Evolutionary conservation across 768 basidiomycete genomes (phyloP).

Genomic region (Butyriboletus loyo): DNA sequence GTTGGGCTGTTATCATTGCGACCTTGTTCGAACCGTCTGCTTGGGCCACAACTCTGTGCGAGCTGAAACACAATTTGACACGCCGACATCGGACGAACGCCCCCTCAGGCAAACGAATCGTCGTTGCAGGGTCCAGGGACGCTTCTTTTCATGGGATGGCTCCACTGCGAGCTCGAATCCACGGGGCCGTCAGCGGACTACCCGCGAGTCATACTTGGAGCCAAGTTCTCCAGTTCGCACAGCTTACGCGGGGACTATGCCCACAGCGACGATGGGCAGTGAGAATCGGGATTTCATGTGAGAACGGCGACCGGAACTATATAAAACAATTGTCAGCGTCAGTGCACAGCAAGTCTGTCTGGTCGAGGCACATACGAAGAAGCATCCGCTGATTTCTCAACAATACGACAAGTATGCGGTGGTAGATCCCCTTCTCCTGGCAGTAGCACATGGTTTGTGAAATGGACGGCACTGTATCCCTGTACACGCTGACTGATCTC

Average conservation of each 20-base stretch:
- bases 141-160: neutral
- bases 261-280: conserved; percentile 22
- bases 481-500: conserved; percentile 14
- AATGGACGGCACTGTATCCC: conserved; percentile 5
- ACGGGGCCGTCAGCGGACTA: conserved; percentile 1
- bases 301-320: conserved; percentile 16
- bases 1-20: conserved; percentile 23
- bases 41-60: conserved; percentile 11
- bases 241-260: conserved; percentile 21
- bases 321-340: conserved; percentile 10
- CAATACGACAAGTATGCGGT: conserved; percentile 13
- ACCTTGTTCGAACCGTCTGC: conserved; percentile 25
- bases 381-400: too few relatives aligned
- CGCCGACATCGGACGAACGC: conserved; percentile 1
- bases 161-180: neutral
- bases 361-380: conserved; percentile 6
- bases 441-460: conserved; percentile 16
- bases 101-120: neutral
- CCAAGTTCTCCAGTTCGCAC: conserved; percentile 10
- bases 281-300: conserved; percentile 20
- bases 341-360: conserved; percentile 18
- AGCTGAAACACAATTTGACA: conserved; percentile 12
- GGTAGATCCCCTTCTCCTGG: conserved; percentile 12
- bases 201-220: neutral
- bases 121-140: neutral